Evolutionary conservation across 176 grass and related monocot species (phyloP).

Genomic region (Coix lacrymajobi): DNA sequence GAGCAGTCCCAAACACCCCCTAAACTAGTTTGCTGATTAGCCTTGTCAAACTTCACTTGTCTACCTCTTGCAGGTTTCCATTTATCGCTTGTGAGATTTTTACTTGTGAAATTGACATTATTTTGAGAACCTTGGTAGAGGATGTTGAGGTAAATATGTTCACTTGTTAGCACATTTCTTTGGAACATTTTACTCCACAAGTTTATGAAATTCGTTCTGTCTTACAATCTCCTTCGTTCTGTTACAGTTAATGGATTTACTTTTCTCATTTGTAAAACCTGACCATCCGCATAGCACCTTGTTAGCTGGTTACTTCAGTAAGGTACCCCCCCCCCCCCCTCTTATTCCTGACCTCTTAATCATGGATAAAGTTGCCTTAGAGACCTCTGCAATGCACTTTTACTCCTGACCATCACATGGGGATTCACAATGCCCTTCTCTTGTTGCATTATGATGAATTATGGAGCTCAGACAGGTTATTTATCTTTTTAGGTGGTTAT

Average conservation of each 20-base stretch:
- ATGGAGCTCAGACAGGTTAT: not conserved
- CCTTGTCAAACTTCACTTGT: slow-evolving; percentile 16
- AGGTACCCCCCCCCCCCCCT: slow-evolving; percentile 42
- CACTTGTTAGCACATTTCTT: not conserved
- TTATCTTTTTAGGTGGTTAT: slow-evolving; percentile 63
- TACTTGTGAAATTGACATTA: slow-evolving; percentile 83
- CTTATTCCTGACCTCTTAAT: not conserved
- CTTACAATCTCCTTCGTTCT: slow-evolving; percentile 18
- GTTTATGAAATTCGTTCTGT: slow-evolving; percentile 14
- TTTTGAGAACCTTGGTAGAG: slow-evolving; percentile 80
- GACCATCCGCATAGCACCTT: slow-evolving; percentile 59
- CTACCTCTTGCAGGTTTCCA: slow-evolving; percentile 54
- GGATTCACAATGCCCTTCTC: not conserved
- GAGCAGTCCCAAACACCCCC: too few relatives aligned
- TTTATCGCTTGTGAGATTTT: slow-evolving; percentile 94
- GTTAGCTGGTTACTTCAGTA: slow-evolving; percentile 84
- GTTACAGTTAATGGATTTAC: slow-evolving; percentile 70
- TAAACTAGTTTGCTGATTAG: slow-evolving; percentile 8
- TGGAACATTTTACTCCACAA: slow-evolving; percentile 6
- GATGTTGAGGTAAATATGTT: slow-evolving; percentile 61
- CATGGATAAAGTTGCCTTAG: not conserved
- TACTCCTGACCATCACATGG: not conserved
- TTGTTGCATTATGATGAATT: not conserved
- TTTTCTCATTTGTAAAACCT: slow-evolving; percentile 79
- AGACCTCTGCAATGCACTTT: not conserved